Conservation (phyloP, 179 eudicot species). For the Spinacia oleracea region DNA sequence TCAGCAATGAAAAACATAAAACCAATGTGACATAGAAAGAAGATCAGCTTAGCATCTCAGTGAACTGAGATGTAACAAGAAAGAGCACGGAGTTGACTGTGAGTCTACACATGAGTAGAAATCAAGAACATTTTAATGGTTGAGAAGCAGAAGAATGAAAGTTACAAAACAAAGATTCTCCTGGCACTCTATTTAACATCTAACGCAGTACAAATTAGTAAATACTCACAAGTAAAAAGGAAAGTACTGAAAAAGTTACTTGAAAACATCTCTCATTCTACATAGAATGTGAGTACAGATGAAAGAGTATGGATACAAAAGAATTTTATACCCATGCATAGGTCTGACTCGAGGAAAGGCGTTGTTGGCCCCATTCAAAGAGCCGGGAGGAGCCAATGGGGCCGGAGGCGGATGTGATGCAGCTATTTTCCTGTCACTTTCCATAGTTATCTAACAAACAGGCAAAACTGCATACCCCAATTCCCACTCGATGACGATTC, state of each 20-base stretch:
- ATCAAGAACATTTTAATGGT: not conserved
- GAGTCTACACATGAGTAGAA: no score
- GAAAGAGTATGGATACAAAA: no score
- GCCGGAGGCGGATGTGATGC: conserved; percentile 36
- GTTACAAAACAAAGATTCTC: not conserved
- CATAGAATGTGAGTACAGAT: not conserved
- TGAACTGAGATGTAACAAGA: not conserved
- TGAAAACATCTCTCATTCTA: not conserved
- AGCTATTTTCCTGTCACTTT: conserved; percentile 51
- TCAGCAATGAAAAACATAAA: not conserved
- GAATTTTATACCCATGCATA: conserved; percentile 82
- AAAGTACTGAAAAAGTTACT: not conserved
- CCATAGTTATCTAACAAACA: conserved; percentile 51
- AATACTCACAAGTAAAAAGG: not conserved
- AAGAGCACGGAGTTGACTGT: not conserved
- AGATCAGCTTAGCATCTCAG: not conserved
- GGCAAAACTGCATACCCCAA: conserved; percentile 48
- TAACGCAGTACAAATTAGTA: not conserved
- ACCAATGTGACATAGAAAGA: not conserved
- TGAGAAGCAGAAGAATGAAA: not conserved
- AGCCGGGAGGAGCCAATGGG: conserved; percentile 27
- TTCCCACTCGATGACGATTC: conserved; percentile 44
- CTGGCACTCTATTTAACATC: not conserved
- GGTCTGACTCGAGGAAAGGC: conserved; percentile 59
- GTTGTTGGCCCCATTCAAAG: conserved; percentile 40